Base-by-base conservation (phyloP, 768 basidiomycete genomes). In the Pleurotus citrinopileatus region DNA sequence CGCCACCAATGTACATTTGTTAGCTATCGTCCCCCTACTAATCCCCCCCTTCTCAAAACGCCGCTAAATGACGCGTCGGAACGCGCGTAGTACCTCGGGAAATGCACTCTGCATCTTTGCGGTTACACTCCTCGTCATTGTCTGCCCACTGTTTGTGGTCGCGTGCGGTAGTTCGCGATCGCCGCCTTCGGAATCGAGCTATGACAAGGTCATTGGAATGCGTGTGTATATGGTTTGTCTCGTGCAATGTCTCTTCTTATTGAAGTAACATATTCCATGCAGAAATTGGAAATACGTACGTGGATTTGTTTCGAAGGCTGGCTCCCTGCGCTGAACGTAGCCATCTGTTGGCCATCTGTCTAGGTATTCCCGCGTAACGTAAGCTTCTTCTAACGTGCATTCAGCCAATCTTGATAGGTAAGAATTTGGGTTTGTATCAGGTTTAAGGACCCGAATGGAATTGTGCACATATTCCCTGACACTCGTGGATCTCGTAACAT, bases 281-380 rank as follows among this genome's bases (percentile, higher is more conserved):
- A 47, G 45, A 47, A 28, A 47, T 47, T 17, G 45, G 45, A 7
- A 29, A 47, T 22, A 28, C 45, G 45, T 47, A 47, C 10, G 45
- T 32, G 7, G n/a, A n/a, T 4, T 23, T 19, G 9, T 20, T 47
- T 13, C 45, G n/a, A n/a, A n/a, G n/a, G n/a, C n/a, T n/a, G n/a
- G n/a, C n/a, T n/a, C n/a, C n/a, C n/a, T n/a, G n/a, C n/a, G n/a
- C n/a, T n/a, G n/a, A n/a, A n/a, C n/a, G n/a, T n/a, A n/a, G n/a
- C n/a, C n/a, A n/a, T n/a, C n/a, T n/a, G n/a, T n/a, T n/a, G n/a
- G n/a, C n/a, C n/a, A n/a, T n/a, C n/a, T n/a, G n/a, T n/a, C n/a
- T n/a, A 47, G 45, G 4, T 47, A 47, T 20, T 47, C 45, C 10
- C 45, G 45, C 26, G n/a, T 47, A 29, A 29, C 26, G 45, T 47